Evolutionary conservation across 2,329 filamentous ascomycete species (phyloP).

Genomic region (Didymella segeticola): DNA sequence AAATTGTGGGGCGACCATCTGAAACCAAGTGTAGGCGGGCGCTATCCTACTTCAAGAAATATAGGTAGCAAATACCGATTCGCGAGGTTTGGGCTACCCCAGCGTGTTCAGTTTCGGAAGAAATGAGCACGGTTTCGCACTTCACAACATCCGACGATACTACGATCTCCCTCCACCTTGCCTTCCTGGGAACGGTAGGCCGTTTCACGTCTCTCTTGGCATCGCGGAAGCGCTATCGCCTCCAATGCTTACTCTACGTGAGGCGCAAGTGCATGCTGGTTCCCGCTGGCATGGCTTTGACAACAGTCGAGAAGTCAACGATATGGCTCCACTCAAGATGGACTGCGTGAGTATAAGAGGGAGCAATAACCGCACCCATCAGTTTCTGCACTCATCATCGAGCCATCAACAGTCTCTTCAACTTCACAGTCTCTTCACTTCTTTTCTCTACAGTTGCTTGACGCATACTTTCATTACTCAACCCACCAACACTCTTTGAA

Average conservation of each 20-base stretch:
- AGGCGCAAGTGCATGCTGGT: background rate
- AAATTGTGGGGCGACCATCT: slow-evolving; percentile 3
- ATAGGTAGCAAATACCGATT: slow-evolving; percentile 12
- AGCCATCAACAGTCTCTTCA: slow-evolving; percentile 27
- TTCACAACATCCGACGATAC: slow-evolving; percentile 9
- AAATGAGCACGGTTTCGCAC: slow-evolving; percentile 16
- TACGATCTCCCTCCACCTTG: slow-evolving; percentile 17
- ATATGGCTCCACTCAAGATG: slow-evolving; percentile 1
- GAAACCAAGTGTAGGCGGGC: slow-evolving; percentile 15
- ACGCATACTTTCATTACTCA: slow-evolving; percentile 31
- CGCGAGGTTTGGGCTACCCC: slow-evolving; percentile 17
- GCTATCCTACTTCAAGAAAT: slow-evolving; percentile 3
- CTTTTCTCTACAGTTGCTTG: slow-evolving; percentile 25
- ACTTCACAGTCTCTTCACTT: slow-evolving; percentile 18
- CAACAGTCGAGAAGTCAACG: slow-evolving; percentile 9
- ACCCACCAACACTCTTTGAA: slow-evolving; percentile 21
- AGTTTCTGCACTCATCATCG: slow-evolving; percentile 23
- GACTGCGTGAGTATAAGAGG: slow-evolving; percentile 22
- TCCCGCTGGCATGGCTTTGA: slow-evolving; percentile 8
- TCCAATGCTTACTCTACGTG: slow-evolving; percentile 5
- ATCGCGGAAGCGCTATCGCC: background rate
- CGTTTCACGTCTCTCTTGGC: slow-evolving; percentile 18
- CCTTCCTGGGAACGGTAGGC: slow-evolving; percentile 5
- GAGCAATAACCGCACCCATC: slow-evolving; percentile 3
- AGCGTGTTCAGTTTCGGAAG: slow-evolving; percentile 25